Evolutionary conservation across 345 rosid genomes (phyloP).

Genomic region (Citrus trifoliata): DNA sequence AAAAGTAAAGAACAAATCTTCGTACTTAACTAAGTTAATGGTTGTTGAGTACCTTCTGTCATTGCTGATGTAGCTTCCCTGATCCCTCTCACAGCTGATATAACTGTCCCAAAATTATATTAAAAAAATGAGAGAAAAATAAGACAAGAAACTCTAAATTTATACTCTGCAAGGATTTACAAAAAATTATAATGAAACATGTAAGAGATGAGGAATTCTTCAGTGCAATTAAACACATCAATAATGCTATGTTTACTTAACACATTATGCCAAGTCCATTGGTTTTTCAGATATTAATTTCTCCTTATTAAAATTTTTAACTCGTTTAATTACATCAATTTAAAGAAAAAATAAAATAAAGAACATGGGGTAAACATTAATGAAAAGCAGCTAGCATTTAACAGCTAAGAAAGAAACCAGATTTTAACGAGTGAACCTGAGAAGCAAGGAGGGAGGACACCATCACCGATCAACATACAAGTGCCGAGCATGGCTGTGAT

Average conservation of each 20-base stretch:
- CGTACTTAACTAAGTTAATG: neutral
- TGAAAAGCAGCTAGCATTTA: too few relatives aligned
- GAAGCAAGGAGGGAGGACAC: conserved; percentile 55
- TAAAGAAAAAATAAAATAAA: neutral
- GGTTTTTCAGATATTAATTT: neutral
- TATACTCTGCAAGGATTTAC: too few relatives aligned
- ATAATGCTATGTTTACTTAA: too few relatives aligned
- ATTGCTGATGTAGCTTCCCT: conserved; percentile 32
- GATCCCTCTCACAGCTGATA: conserved; percentile 50
- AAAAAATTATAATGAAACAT: too few relatives aligned
- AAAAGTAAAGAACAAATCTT: too few relatives aligned
- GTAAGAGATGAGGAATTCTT: too few relatives aligned
- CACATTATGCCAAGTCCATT: too few relatives aligned
- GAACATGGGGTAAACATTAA: too few relatives aligned
- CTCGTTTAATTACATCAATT: neutral
- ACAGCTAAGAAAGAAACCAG: too few relatives aligned
- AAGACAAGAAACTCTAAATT: too few relatives aligned
- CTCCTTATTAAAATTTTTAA: neutral
- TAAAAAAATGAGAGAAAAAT: too few relatives aligned
- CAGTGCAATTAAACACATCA: too few relatives aligned
- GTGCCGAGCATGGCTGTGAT: conserved; percentile 47
- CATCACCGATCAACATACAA: conserved; percentile 61
- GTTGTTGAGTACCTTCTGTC: conserved; percentile 29
- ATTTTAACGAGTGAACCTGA: conserved; percentile 25
- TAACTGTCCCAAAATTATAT: conserved; percentile 24